Percentiles rank a stretch among this genome's conserved stretches.
Evolutionary conservation across 495 filamentous ascomycete genomes (phyloP).

Genomic region (Podospora conica): DNA sequence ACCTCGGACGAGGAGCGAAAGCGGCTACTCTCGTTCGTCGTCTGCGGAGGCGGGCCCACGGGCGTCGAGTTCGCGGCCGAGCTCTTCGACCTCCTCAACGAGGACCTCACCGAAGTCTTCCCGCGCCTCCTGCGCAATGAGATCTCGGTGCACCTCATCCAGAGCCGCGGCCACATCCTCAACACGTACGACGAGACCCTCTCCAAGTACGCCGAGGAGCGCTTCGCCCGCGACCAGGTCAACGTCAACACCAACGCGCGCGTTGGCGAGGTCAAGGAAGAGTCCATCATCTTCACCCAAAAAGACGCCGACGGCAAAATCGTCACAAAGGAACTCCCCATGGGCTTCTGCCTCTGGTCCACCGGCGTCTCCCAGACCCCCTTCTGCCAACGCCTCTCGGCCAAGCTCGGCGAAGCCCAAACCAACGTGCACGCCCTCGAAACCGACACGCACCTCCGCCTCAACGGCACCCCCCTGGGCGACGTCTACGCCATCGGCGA

Average conservation of each 20-base stretch:
- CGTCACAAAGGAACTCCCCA: constrained; percentile 86
- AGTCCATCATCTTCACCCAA: constrained; percentile 85
- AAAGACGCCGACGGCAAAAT: constrained; percentile 62
- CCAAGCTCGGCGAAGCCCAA: constrained; percentile 64
- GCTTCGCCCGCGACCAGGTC: constrained; percentile 84
- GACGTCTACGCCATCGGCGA: constrained; percentile 98
- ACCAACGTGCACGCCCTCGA: constrained; percentile 89
- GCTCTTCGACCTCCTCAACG: constrained; percentile 91
- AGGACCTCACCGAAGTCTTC: constrained; percentile 79
- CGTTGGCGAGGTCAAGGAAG: constrained; percentile 77
- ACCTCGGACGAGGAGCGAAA: constrained; percentile 83
- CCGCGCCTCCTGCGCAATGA: constrained; percentile 89
- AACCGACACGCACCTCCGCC: constrained; percentile 88
- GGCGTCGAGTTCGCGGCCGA: constrained; percentile 98
- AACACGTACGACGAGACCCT: constrained; percentile 98
- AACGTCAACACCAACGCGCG: constrained; percentile 86
- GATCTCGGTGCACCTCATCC: constrained; percentile 95
- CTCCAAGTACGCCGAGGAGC: constrained; percentile 84
- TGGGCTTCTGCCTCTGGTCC: constrained; percentile 96
- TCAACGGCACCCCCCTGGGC: constrained; percentile 85
- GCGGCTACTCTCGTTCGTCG: constrained; percentile 85
- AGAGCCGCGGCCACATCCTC: constrained; percentile 86
- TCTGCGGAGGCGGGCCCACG: constrained; percentile 92
- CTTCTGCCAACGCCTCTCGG: constrained; percentile 66
- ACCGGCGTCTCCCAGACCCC: constrained; percentile 89